phyloP scores from a whole-genome alignment of 1,284 basidiomycete genomes.

The Melampsora americana region DNA sequence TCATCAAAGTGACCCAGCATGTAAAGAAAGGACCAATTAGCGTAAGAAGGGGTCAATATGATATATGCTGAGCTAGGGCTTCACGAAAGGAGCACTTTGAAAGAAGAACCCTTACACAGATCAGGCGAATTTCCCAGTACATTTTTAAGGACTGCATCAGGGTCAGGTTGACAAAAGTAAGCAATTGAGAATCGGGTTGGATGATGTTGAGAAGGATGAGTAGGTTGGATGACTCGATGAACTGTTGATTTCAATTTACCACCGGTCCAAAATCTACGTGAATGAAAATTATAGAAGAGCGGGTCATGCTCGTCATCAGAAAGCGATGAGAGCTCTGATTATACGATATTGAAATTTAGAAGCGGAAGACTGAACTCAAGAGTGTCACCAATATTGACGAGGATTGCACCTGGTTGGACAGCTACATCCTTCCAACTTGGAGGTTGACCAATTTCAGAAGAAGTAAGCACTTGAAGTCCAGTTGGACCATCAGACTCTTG shows the following conservation, averaged over 20 bases:
- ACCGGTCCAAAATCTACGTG: slow-evolving; percentile 3
- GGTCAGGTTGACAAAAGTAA: slow-evolving; percentile 14
- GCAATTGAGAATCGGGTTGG: background rate
- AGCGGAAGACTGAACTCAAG: background rate
- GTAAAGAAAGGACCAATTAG: background rate
- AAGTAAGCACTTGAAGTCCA: slow-evolving; percentile 11
- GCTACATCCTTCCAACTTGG: background rate
- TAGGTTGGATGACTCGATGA: slow-evolving; percentile 10
- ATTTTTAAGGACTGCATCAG: background rate
- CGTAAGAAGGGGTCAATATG: background rate
- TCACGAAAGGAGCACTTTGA: background rate
- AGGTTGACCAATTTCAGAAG: background rate
- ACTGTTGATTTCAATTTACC: slow-evolving; percentile 7
- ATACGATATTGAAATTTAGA: background rate
- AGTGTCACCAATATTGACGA: slow-evolving; percentile 7
- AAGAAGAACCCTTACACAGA: background rate
- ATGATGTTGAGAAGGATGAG: background rate
- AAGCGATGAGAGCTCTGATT: too few species aligned
- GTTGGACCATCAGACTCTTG: slow-evolving; percentile 11
- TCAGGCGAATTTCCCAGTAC: background rate
- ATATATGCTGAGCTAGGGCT: background rate
- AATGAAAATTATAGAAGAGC: background rate
- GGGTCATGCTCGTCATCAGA: background rate
- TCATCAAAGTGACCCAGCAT: background rate
- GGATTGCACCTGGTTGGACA: slow-evolving; percentile 5